Percentiles rank a stretch among this genome's conserved stretches.
phyloP scores from a whole-genome alignment of 768 basidiomycete species.

The Amanita fuliginea region DNA sequence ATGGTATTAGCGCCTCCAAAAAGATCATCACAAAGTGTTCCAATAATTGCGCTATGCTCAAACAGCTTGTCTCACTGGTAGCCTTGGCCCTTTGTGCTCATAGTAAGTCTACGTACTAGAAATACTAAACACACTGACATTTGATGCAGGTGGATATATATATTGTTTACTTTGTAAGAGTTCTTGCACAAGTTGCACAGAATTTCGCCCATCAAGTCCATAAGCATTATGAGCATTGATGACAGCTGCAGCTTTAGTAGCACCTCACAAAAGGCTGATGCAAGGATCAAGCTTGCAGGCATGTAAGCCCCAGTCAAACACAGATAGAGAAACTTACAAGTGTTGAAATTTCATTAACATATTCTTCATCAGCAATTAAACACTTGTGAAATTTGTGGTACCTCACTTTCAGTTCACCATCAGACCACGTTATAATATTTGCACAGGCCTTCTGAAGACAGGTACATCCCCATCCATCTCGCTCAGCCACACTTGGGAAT shows the following conservation, averaged over 20 bases:
- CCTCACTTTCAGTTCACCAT: background rate
- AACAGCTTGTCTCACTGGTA: background rate
- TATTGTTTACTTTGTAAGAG: background rate
- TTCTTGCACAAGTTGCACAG: background rate
- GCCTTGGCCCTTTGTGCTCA: background rate
- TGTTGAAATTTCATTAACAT: background rate
- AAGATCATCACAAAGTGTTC: background rate
- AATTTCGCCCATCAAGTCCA: background rate
- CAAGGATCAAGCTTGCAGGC: background rate
- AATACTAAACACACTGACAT: background rate
- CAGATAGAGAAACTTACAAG: background rate
- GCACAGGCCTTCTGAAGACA: background rate
- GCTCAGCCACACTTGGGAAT: background rate
- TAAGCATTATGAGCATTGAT: background rate
- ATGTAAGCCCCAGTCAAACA: background rate
- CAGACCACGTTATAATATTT: background rate
- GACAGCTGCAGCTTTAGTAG: background rate
- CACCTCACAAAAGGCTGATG: background rate
- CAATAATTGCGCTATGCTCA: background rate
- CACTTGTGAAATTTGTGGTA: background rate
- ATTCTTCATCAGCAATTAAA: background rate
- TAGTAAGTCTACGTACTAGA: background rate
- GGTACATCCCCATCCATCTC: background rate
- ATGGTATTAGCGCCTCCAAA: background rate
- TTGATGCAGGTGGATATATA: background rate